phyloP scores from a whole-genome alignment of 2,329 filamentous ascomycete species.

The Epichloe uncinata region DNA sequence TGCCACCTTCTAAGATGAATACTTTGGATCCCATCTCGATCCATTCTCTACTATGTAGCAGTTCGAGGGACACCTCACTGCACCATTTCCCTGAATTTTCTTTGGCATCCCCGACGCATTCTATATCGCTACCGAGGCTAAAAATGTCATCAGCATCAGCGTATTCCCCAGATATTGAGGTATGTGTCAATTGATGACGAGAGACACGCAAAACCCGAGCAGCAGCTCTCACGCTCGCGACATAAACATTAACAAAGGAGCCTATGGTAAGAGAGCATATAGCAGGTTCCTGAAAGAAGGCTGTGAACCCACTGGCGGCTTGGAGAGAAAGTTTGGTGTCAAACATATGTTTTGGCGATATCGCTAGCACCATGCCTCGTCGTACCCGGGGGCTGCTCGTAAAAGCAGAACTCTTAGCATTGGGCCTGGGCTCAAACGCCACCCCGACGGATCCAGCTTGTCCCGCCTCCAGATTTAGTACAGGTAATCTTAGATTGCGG shows the following conservation, averaged over 20 bases:
- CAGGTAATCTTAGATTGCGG: slow-evolving; percentile 74
- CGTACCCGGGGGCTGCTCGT: slow-evolving; percentile 31
- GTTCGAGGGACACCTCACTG: slow-evolving; percentile 50
- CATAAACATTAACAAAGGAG: slow-evolving; percentile 66
- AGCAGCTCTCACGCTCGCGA: slow-evolving; percentile 72
- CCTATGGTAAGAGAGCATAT: slow-evolving; percentile 52
- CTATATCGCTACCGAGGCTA: slow-evolving; percentile 35
- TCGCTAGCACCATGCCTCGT: slow-evolving; percentile 75
- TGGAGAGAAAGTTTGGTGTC: slow-evolving; percentile 45
- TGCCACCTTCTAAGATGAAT: slow-evolving; percentile 58
- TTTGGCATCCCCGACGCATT: slow-evolving; percentile 19
- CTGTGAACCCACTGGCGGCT: slow-evolving; percentile 55
- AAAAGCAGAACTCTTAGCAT: not conserved
- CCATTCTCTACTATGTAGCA: slow-evolving; percentile 59
- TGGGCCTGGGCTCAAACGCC: slow-evolving; percentile 33
- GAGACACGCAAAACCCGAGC: slow-evolving; percentile 56
- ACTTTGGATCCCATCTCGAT: slow-evolving; percentile 58
- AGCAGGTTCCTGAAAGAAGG: slow-evolving; percentile 52
- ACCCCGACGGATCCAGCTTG: slow-evolving; percentile 87
- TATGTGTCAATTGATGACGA: slow-evolving; percentile 11
- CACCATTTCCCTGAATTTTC: slow-evolving; percentile 8
- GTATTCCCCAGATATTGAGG: slow-evolving; percentile 14
- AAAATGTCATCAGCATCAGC: slow-evolving; percentile 44
- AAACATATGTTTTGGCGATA: slow-evolving; percentile 44
- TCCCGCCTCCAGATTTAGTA: slow-evolving; percentile 58